Evolutionary conservation across 305 asterid species (phyloP).

Genomic region (Fraxinus floribunda): DNA sequence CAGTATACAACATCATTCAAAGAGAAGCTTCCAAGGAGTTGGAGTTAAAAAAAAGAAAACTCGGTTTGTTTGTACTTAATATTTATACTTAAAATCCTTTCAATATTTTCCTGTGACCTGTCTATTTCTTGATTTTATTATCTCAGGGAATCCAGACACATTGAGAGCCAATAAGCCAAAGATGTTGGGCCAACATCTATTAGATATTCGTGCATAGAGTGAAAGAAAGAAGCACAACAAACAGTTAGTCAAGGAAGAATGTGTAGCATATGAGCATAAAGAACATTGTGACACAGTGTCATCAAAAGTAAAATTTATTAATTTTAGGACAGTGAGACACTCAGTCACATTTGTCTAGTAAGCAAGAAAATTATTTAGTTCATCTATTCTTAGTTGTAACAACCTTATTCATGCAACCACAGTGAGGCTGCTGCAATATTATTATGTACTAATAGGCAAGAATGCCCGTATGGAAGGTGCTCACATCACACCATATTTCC

Average conservation of each 20-base stretch:
- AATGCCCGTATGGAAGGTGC: neutral
- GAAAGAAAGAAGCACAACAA: neutral
- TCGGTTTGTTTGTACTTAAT: neutral
- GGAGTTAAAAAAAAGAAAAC: neutral
- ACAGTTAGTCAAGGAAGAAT: neutral
- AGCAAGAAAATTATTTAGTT: neutral
- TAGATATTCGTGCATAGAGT: neutral
- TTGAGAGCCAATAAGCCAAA: neutral
- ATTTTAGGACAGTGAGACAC: neutral
- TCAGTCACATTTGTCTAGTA: neutral
- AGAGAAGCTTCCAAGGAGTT: neutral
- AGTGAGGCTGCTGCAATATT: neutral
- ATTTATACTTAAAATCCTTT: neutral
- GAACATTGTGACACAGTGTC: neutral
- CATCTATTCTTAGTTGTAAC: neutral
- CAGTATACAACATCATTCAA: neutral
- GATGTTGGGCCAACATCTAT: neutral
- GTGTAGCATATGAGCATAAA: neutral
- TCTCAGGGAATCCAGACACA: neutral
- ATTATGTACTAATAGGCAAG: neutral
- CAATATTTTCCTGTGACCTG: neutral
- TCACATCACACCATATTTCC: neutral
- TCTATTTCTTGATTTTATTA: neutral
- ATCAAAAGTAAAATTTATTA: neutral
- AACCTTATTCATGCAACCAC: neutral